These are phyloP conservation scores for Botrytis medusae DNA, from an alignment of 2,329 filamentous ascomycete species.

Conservation along the genomic window DNA sequence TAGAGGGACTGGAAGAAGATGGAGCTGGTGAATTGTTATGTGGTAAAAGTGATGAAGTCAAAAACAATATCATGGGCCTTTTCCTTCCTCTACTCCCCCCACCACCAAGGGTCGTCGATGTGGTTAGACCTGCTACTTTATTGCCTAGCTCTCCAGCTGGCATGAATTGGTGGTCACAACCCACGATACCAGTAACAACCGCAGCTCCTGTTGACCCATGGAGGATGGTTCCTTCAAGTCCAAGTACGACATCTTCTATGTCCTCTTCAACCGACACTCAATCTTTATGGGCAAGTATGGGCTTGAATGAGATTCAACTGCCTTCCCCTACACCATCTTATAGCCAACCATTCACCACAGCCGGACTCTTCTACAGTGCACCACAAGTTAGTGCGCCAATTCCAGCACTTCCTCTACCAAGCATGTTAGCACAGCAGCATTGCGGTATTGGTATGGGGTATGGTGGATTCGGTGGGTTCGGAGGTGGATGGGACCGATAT, in stretches of 20 bases:
- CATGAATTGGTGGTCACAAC: slow-evolving; percentile 78
- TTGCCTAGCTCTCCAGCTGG: slow-evolving; percentile 77
- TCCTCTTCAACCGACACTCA: slow-evolving; percentile 57
- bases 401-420: slow-evolving; percentile 76
- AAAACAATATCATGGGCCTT: slow-evolving; percentile 77
- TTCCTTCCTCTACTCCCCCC: slow-evolving; percentile 84
- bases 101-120: slow-evolving; percentile 84
- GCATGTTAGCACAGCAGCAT: slow-evolving; percentile 76
- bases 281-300: slow-evolving; percentile 77
- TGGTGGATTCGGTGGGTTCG: slow-evolving; percentile 69
- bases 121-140: slow-evolving; percentile 81
- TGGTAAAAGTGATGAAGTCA: slow-evolving; percentile 91
- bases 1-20: slow-evolving; percentile 96
- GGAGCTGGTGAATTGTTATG: slow-evolving; percentile 90
- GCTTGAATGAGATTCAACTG: slow-evolving; percentile 70
- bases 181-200: slow-evolving; percentile 62
- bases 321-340: slow-evolving; percentile 78
- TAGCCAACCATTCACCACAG: slow-evolving; percentile 74
- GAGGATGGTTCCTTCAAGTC: slow-evolving; percentile 88
- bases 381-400: slow-evolving; percentile 73
- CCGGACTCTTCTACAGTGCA: slow-evolving; percentile 76
- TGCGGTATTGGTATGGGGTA: slow-evolving; percentile 79
- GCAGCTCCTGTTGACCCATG: slow-evolving; percentile 78
- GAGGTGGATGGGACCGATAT: slow-evolving; percentile 73
- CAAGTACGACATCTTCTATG: slow-evolving; percentile 66